Base-by-base conservation (phyloP, 1,284 basidiomycete genomes). In the Omphalotus olearius region DNA sequence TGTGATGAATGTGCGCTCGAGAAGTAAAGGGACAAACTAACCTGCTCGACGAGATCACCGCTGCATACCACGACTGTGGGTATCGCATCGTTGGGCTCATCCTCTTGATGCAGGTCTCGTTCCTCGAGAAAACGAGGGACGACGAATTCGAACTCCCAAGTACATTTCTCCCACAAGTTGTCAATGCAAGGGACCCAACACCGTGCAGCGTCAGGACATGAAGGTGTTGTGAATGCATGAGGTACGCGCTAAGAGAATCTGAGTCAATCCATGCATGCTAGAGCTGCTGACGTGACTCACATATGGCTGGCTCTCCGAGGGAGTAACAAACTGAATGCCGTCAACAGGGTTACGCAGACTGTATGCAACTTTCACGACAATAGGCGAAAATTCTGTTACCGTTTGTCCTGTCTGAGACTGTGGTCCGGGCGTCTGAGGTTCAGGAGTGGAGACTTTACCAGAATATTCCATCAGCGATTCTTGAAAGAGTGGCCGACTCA, bases 101-200 rank as follows among this genome's bases (percentile, higher is more conserved):
- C 80, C 48, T 85, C 82, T 43, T 79, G 75, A 16, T 65, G 69
- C 33, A 69, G 62, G 45, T 78, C 74, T 11, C 72, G 72, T 54
- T 91, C 88, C 62, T 92, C 88, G 9, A 96, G 73, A 59, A 84
- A 88, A 54, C 88, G 83, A 40, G 95, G 95, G 17, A 98, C 95
- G 51, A 98, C 83, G 65, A 98, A 91, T 66, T 98, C 93, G 50
- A 99, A 88, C 64, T 99, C 97, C 97, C 97, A 99, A 2, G 96
- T 97, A 63, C 92, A 98, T 62, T 93, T 86, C 68, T 98, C 96
- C 91, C 93, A 98, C 11, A 96, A 69, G 64, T 85, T 92, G 68
- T 99, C 97, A 11, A 98, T 72, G 62, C 97, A 99, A 3, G 97
- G 97, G 9, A 98, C 88, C 97, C 97, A 99, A 61, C 92, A 93